phyloP scores from a whole-genome alignment of 805 yeast species.

The Wickerhamiella alocasiicola region DNA sequence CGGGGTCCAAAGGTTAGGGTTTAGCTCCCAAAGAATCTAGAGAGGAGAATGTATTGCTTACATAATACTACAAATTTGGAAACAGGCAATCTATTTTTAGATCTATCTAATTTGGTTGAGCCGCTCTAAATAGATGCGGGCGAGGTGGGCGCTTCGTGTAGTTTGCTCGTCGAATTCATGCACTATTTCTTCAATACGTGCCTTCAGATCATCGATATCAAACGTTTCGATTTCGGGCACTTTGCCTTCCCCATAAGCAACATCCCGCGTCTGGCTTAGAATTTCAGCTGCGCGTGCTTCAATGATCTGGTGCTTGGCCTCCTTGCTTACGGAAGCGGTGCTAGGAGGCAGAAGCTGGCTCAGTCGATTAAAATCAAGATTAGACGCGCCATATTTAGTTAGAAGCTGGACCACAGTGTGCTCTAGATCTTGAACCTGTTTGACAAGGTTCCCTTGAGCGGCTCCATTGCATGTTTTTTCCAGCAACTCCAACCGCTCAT shows the following conservation, averaged over 20 bases:
- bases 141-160: conserved; percentile 15
- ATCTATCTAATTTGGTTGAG: conserved; percentile 3
- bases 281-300: conserved; percentile 8
- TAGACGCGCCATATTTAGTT: neutral
- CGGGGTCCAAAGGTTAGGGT: neutral
- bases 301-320: neutral
- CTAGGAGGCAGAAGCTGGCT: conserved; percentile 13
- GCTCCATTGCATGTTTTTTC: conserved; percentile 5
- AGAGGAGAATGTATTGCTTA: too few species aligned
- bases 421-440: conserved; percentile 9
- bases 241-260: neutral
- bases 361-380: conserved; percentile 7
- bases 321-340: conserved; percentile 5
- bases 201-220: neutral
- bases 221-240: conserved; percentile 1
- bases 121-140: conserved; percentile 14
- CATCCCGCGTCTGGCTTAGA: neutral
- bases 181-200: conserved; percentile 11
- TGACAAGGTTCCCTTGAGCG: neutral
- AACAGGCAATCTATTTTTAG: neutral
- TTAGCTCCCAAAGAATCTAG: too few species aligned
- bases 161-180: conserved; percentile 19
- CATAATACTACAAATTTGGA: too few species aligned
- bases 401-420: conserved; percentile 12
- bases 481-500: neutral